Base-by-base conservation (phyloP, 805 yeast genomes). In the Lachancea sp. region DNA sequence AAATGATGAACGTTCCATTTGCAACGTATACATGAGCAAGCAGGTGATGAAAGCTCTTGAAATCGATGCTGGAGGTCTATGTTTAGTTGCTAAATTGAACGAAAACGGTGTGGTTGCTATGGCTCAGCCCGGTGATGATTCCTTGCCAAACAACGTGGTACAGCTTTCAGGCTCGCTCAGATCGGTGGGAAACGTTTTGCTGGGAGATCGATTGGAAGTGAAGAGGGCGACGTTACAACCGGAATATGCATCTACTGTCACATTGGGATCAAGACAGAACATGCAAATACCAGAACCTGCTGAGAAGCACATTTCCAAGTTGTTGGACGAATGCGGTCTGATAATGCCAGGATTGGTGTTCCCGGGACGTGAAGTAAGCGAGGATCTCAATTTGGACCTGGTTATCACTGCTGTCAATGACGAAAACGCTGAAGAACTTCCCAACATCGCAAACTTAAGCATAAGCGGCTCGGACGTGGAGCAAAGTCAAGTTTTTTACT, bases 301-400 rank as follows among this genome's bases (percentile, higher is more conserved):
- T 2, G 60, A 62, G 39, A 64, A 68, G 34, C 42, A 62, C 0
- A 53, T 78, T 9, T 74, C 67, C 41, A 72, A 73, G 33, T 49
- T 70, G 0, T 50, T 82, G 9, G 65, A 70, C 39, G 82, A 81
- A 20, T 66, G 74, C 26, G 89, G 90, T 0, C 57, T 85, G 8
- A 50, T 84, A 0, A 75, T 76, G 56, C 82, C 88, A 1, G 83
- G 83, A 7, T 65, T 74, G 66, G 51, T 49, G 16, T 62, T 71
- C 37, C 47, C 52, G 3, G 54, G 62, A 10, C 52, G 64, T 20
- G 44, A 41, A 2, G 18, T 60, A 30, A 41, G 50, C 5, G 51
- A 49, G 16, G 48, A 36, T 1, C 46, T 45, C 10, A 34, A 36
- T 4, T 38, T 37, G 3, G 65, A 57, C 16, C 37, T 60, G 3